These are phyloP conservation scores for Eremochloa ophiuroides DNA, from an alignment of 176 grass and related monocot genomes.

Conservation along the genomic window DNA sequence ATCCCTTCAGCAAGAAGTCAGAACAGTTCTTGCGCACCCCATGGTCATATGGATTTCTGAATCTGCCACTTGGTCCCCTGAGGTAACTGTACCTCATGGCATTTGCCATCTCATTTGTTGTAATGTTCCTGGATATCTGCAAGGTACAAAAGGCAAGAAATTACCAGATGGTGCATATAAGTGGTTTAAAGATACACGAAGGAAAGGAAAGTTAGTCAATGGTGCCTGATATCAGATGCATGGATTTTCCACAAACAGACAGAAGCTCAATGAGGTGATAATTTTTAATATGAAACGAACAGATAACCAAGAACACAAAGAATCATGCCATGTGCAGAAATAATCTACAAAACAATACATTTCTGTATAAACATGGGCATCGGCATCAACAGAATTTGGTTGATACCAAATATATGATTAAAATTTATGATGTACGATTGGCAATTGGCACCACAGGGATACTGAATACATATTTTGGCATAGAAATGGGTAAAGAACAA, in stretches of 20 bases:
- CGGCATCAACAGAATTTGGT: background rate
- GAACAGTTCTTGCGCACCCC: constrained; percentile 80
- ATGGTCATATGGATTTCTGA: constrained; percentile 90
- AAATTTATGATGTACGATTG: background rate
- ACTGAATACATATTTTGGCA: background rate
- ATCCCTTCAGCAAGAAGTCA: constrained; percentile 82
- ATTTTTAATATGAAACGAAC: background rate
- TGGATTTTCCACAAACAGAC: constrained; percentile 19
- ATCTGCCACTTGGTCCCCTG: constrained; percentile 69
- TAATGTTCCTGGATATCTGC: constrained; percentile 89
- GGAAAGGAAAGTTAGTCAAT: background rate
- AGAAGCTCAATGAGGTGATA: background rate
- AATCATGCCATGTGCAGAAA: background rate
- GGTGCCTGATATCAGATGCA: constrained; percentile 3
- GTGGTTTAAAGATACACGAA: background rate
- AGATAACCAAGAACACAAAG: background rate
- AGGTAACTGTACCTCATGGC: constrained; percentile 87
- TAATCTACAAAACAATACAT: background rate
- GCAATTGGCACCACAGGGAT: background rate
- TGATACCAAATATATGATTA: background rate
- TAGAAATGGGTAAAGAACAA: constrained; percentile 3
- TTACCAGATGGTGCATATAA: background rate
- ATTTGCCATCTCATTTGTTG: constrained; percentile 98
- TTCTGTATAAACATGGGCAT: background rate
- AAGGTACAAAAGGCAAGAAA: constrained; percentile 8